Percentiles rank a stretch among this genome's conserved stretches.
phyloP scores from a whole-genome alignment of 495 filamentous ascomycete genomes.

The Extremus antarcticus region DNA sequence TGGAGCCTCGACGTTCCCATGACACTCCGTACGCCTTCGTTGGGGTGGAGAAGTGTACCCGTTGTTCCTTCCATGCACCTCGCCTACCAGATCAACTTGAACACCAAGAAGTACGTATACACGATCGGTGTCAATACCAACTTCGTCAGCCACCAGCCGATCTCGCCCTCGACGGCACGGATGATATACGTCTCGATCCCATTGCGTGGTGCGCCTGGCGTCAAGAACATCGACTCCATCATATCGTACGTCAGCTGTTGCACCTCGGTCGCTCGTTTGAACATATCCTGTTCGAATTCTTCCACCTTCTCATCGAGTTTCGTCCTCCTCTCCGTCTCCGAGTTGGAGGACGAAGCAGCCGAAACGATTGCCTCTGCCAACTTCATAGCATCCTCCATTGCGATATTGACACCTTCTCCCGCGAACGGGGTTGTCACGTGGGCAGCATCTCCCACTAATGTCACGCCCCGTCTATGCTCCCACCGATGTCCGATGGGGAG shows the following conservation, averaged over 20 bases:
- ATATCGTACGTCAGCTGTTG: constrained; percentile 21
- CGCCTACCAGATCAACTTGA: constrained; percentile 14
- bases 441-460: constrained; percentile 51
- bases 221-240: constrained; percentile 23
- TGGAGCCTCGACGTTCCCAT: no score
- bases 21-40: no score
- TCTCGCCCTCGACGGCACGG: constrained; percentile 5
- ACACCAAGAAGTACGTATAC: constrained; percentile 16
- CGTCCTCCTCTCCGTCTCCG: neutral
- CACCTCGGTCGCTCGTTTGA: constrained; percentile 9
- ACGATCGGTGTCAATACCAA: constrained; percentile 9
- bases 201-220: constrained; percentile 17
- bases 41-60: no score
- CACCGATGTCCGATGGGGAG: constrained; percentile 44
- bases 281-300: constrained; percentile 23
- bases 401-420: constrained; percentile 52
- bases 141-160: neutral
- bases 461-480: constrained; percentile 35
- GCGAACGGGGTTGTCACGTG: constrained; percentile 53
- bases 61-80: no score
- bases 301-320: constrained; percentile 13
- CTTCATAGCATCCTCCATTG: constrained; percentile 47
- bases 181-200: constrained; percentile 21
- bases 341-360: neutral
- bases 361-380: constrained; percentile 26